Base-by-base conservation (phyloP, 2,329 filamentous ascomycete genomes). In the Xylaria sp. region DNA sequence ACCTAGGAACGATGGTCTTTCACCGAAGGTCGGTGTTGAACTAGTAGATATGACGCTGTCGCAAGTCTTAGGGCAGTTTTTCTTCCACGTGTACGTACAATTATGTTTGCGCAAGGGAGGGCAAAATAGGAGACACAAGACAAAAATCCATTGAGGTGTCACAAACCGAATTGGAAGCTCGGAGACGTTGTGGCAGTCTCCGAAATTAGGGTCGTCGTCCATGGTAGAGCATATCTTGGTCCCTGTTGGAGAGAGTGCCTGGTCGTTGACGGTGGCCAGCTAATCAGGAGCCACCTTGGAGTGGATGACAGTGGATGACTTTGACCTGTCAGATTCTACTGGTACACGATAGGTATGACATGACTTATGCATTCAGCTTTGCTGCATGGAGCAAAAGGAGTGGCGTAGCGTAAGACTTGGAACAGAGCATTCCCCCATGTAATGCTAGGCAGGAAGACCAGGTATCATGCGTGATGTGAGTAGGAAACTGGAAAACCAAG, bases 261-360 rank as follows among this genome's bases (percentile, higher is more conserved):
- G 31, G 56, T 55, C 51, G 51, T 54, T 15, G 52, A 69, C 50
- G 67, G 52, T 63, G 63, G 62, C 67, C 28, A 46, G 58, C 67
- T 66, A 69, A 69, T 69, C 63, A 69, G 39, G 54, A 59, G 58
- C 23, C 46, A 15, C 39, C 3, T 52, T 25, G 57, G 63, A 62
- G 52, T 63, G 67, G 52, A 62, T 62, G 62, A 46, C 46, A 62
- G 52, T 63, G 67, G 52, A 62, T 62, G 62, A 46, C 46, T 20
- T 28, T 57, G 50, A 55, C 50, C 44, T 54, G 25, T 41, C 57
- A 23, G 62, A 65, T 69, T 65, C 52, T 69, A 69, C 63, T 65
- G 62, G 66, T 63, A 66, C 63, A 67, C 65, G 65, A 55, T 23
- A 37, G 28, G 52, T 55, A 66, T 69, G 67, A 69, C 63, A 69